Evolutionary conservation across 441 rosid species (phyloP).

Genomic region (Eruca vesicaria): DNA sequence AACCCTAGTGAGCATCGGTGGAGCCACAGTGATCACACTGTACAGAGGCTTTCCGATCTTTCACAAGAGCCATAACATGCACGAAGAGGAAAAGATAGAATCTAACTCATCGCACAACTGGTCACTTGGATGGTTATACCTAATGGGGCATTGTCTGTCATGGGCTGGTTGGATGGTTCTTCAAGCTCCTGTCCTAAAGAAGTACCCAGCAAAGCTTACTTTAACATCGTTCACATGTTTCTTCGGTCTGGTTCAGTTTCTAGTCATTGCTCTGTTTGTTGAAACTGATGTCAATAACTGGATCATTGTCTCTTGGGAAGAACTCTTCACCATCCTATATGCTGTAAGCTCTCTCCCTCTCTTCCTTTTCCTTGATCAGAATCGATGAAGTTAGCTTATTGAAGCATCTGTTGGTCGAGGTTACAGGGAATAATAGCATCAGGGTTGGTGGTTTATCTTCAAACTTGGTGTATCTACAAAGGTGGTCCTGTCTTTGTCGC

Average conservation of each 20-base stretch:
- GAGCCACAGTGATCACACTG: constrained; percentile 74
- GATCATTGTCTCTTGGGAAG: constrained; percentile 68
- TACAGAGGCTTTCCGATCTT: constrained; percentile 72
- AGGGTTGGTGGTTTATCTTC: constrained; percentile 66
- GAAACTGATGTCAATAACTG: constrained; percentile 63
- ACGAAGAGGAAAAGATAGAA: constrained; percentile 11
- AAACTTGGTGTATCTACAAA: constrained; percentile 78
- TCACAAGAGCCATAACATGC: constrained; percentile 25
- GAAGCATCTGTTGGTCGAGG: neutral
- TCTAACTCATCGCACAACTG: constrained; percentile 44
- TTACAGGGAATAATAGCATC: constrained; percentile 75
- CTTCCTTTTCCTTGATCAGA: neutral
- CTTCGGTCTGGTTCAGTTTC: constrained; percentile 71
- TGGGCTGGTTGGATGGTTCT: constrained; percentile 91
- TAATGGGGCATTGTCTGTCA: constrained; percentile 78
- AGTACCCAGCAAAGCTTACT: constrained; percentile 75
- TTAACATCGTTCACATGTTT: constrained; percentile 68
- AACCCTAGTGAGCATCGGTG: constrained; percentile 66
- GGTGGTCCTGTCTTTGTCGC: constrained; percentile 84
- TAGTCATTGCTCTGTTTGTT: constrained; percentile 56
- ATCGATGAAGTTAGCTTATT: neutral
- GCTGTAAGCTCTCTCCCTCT: constrained; percentile 40
- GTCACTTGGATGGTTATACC: constrained; percentile 70
- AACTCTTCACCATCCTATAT: constrained; percentile 71
- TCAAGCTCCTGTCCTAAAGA: constrained; percentile 72